A percentile compares a stretch with the other conserved stretches of the same genome.
Conservation (phyloP, 2,329 filamentous ascomycete species). For the Grosmannia serpens region DNA sequence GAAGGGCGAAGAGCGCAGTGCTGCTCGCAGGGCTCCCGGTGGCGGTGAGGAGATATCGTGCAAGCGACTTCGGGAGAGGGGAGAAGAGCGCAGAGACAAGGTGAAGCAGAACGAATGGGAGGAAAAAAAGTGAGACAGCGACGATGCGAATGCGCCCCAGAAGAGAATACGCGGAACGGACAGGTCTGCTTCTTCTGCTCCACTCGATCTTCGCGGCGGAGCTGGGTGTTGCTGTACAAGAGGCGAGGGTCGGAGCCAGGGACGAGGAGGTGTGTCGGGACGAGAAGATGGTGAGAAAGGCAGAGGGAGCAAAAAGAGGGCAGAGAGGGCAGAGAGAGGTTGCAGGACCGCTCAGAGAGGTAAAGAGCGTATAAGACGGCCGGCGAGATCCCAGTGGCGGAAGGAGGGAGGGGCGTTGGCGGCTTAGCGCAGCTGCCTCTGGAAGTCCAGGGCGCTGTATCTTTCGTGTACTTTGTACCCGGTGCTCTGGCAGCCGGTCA, state of each 20-base stretch:
- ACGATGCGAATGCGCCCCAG: not conserved
- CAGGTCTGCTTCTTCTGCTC: not conserved
- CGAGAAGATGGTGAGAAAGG: constrained; percentile 1
- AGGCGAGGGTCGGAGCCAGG: not conserved
- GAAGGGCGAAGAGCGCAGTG: not conserved
- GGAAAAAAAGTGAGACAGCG: not conserved
- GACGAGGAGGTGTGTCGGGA: not conserved
- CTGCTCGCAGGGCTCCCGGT: not conserved
- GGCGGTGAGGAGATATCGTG: not conserved
- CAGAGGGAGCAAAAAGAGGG: not conserved
- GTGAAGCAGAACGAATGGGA: not conserved
- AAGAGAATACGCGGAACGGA: not conserved
- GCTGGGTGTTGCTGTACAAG: not conserved
- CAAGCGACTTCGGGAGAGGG: not conserved
- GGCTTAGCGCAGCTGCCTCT: not conserved
- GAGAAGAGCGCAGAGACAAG: not conserved
- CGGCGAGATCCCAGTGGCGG: not conserved
- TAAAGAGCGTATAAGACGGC: not conserved
- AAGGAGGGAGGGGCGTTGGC: not conserved
- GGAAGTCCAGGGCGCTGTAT: not conserved
- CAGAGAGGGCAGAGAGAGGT: not conserved
- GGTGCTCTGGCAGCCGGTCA: constrained; percentile 7
- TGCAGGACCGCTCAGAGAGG: not conserved
- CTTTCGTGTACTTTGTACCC: not conserved
- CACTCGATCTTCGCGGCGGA: not conserved